Evolutionary conservation across 768 basidiomycete genomes (phyloP).

Genomic region (Calocybe cyanea): DNA sequence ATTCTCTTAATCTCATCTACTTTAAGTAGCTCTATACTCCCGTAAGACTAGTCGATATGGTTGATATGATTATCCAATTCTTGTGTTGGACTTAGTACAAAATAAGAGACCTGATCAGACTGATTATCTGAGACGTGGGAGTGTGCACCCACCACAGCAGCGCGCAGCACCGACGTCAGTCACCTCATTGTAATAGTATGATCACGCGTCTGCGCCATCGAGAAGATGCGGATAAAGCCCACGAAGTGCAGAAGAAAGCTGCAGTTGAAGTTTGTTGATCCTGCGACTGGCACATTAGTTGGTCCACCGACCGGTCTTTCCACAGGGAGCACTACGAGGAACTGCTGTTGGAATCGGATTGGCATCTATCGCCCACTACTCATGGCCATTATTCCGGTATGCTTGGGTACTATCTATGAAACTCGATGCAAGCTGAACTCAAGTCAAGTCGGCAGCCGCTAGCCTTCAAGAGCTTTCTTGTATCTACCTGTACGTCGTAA

Average conservation of each 20-base stretch:
- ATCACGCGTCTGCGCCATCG: conserved; percentile 42
- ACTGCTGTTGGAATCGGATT: conserved; percentile 57
- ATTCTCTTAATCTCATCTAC: background rate
- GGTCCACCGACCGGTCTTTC: conserved; percentile 8
- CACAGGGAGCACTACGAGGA: conserved; percentile 51
- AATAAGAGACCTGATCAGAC: too few relatives aligned
- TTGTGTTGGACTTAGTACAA: too few relatives aligned
- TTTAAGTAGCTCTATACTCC: too few relatives aligned
- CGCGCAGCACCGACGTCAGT: too few relatives aligned
- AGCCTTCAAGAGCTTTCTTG: conserved; percentile 76
- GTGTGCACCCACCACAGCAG: too few relatives aligned
- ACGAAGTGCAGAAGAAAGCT: conserved; percentile 55
- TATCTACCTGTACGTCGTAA: conserved; percentile 59
- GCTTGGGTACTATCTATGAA: background rate
- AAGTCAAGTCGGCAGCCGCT: conserved; percentile 66
- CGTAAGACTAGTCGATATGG: too few relatives aligned
- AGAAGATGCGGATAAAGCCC: conserved; percentile 55
- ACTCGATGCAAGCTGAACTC: background rate
- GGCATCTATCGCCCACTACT: conserved; percentile 58
- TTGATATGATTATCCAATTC: too few relatives aligned
- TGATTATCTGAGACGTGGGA: too few relatives aligned
- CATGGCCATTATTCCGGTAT: conserved; percentile 75
- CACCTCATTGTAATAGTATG: conserved; percentile 22
- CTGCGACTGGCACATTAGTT: conserved; percentile 1
- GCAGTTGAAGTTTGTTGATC: conserved; percentile 46